A percentile compares a stretch with the other conserved stretches of the same genome.
Conservation (phyloP, 768 basidiomycete genomes). For the Floccularia luteovirens region DNA sequence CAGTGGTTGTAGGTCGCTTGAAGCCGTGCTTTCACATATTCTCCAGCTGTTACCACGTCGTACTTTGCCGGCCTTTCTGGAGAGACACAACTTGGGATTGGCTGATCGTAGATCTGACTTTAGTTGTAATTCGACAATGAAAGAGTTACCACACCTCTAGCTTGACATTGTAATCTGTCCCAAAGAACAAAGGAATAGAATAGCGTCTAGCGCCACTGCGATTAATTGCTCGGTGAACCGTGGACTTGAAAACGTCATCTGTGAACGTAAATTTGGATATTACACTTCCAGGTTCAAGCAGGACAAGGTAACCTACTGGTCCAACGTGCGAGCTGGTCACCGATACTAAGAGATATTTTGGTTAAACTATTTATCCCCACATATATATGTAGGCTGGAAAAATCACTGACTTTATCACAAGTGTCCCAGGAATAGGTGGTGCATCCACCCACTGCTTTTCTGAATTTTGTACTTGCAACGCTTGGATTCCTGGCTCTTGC, state of each 20-base stretch:
- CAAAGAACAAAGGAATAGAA: constrained; percentile 88
- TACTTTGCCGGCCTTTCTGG: constrained; percentile 45
- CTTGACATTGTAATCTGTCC: constrained; percentile 78
- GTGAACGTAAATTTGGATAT: background rate
- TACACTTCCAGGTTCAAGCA: background rate
- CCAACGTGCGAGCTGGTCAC: constrained; percentile 85
- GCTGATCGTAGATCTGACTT: constrained; percentile 12
- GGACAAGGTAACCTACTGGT: constrained; percentile 49
- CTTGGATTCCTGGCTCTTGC: constrained; percentile 68
- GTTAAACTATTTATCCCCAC: background rate
- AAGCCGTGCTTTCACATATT: constrained; percentile 71
- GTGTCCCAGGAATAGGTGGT: constrained; percentile 67
- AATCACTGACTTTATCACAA: constrained; percentile 75
- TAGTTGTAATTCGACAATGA: background rate
- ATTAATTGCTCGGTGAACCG: constrained; percentile 82
- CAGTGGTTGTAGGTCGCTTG: constrained; percentile 54
- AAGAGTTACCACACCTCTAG: constrained; percentile 57
- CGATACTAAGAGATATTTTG: constrained; percentile 43
- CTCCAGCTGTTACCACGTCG: constrained; percentile 69
- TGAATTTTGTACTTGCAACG: constrained; percentile 77
- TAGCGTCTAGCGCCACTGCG: constrained; percentile 63
- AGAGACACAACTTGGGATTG: constrained; percentile 44
- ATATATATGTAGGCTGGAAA: background rate
- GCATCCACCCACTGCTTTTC: constrained; percentile 78
- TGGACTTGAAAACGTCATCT: constrained; percentile 91